Evolutionary conservation across 139 green algal species (phyloP), one percentile per base, ranked within the genome.

Genomic region (Tetradesmus lagerheimii): DNA sequence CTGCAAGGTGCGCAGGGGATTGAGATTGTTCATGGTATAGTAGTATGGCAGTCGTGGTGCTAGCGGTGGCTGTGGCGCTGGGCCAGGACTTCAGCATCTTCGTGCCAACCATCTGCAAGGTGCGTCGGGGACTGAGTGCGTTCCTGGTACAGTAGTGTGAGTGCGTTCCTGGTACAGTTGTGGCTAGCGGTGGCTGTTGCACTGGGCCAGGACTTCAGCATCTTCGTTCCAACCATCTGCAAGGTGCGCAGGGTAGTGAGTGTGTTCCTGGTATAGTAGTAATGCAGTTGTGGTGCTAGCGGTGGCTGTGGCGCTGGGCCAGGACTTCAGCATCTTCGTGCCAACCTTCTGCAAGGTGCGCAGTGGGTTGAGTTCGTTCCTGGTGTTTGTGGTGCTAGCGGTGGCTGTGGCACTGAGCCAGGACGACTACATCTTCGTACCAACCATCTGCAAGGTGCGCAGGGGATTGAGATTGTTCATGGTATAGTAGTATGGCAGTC

Each of bases 41-140:
- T n/a, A n/a, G n/a, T n/a, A n/a, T n/a, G n/a, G n/a, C n/a, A n/a
- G n/a, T n/a, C n/a, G n/a, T n/a, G n/a, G n/a, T n/a, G n/a, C n/a
- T n/a, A n/a, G n/a, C n/a, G n/a, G n/a, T 98, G 37, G 94, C 96
- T 0, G 91, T 97, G 62, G 94, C 97, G 8, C 83, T 99, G 16
- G 97, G 97, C 1, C 86, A 92, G 4, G 96, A 99, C 89, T 98
- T 98, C 41, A 74, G 81, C 18, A 93, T 99, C 20, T 99, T 99
- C 88, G 93, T 98, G 53, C 96, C 97, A 37, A 95, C 95, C 45
- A 94, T 99, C n/a, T 93, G 93, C 29, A 98, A 97, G 95, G 94
- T n/a, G n/a, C n/a, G n/a, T n/a, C n/a, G n/a, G n/a, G n/a, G n/a
- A n/a, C n/a, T n/a, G n/a, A n/a, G n/a, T n/a, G n/a, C n/a, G n/a